Percentiles rank a stretch among this genome's conserved stretches.
These are phyloP conservation scores for Komagataella pseudopastoris DNA, from an alignment of 805 yeast genomes.

Conservation along the genomic window DNA sequence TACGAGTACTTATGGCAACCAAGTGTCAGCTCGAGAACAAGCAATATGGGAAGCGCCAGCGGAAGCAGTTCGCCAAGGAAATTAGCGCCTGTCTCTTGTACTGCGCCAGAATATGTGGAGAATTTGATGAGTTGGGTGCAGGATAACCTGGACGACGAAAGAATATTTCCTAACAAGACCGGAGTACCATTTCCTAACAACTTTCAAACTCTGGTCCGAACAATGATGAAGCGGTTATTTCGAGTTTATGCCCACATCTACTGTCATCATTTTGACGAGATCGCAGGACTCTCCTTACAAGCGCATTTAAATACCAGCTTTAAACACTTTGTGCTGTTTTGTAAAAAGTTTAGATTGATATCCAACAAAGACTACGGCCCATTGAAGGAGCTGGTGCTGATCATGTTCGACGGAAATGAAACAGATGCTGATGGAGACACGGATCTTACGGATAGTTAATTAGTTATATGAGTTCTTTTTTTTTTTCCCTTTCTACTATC, in stretches of 20 bases:
- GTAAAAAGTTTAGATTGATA: slow-evolving; percentile 71
- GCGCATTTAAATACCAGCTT: slow-evolving; percentile 88
- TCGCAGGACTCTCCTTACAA: slow-evolving; percentile 82
- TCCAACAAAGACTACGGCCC: slow-evolving; percentile 85
- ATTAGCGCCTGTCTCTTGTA: slow-evolving; percentile 65
- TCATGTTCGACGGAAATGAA: slow-evolving; percentile 35
- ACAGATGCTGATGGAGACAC: neutral
- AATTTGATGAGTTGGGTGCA: slow-evolving; percentile 93
- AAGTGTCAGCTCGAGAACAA: slow-evolving; percentile 8
- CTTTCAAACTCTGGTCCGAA: slow-evolving; percentile 65
- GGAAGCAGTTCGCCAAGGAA: slow-evolving; percentile 18
- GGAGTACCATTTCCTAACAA: slow-evolving; percentile 89
- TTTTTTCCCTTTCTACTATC: neutral
- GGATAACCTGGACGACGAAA: slow-evolving; percentile 80
- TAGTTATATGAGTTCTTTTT: neutral
- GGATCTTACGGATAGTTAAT: neutral
- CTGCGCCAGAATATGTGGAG: slow-evolving; percentile 94
- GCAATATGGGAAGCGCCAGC: neutral
- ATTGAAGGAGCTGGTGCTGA: slow-evolving; percentile 65
- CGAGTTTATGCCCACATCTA: slow-evolving; percentile 95
- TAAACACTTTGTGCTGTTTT: slow-evolving; percentile 84
- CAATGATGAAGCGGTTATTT: slow-evolving; percentile 82
- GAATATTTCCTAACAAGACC: slow-evolving; percentile 76
- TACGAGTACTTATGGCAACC: slow-evolving; percentile 95
- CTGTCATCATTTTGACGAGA: slow-evolving; percentile 95